Base-by-base conservation (phyloP, 768 basidiomycete species). In the Gloeophyllum trabeum region DNA sequence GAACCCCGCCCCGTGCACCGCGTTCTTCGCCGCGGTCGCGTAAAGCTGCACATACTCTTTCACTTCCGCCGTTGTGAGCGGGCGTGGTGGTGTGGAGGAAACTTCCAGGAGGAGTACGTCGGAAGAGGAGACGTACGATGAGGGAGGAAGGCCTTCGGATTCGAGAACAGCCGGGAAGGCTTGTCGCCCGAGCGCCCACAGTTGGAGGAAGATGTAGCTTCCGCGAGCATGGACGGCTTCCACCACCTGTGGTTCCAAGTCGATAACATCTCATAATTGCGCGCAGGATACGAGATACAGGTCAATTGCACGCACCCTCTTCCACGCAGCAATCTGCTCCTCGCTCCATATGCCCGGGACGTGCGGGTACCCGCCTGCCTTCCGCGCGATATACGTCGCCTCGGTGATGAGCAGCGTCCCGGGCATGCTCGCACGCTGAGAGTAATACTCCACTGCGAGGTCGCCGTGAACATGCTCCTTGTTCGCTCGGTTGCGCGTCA, bases 331-430 rank as follows among this genome's bases (percentile, higher is more conserved):
- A 6, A 67, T 56, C 44, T 73, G 70, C 24, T 66, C 63, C 6
- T 59, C 47, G 44, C 54, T 65, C 69, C 70, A 73, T 21, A 72
- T 64, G 4, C 71, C 71, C 12, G 70, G 70, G 59, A 57, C 26
- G 56, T 51, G 44, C 59, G 49, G 40, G 57, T 40, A 36, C 45
- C 63, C 56, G 43, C 62, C 48, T 43, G 60, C 57, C 23, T 46
- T 35, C 16, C 35, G 54, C 41, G 54, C 55, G 46, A 69, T 60
- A 43, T 61, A 54, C 6, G 66, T 72, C 1, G 61, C 73, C 50
- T 75, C 73, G 1, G 70, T 53, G 40, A 76, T 62, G 14, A 67
- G 50, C 12, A 73, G 57, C 1, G 66, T 64, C 3, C 70, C 70
- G 0, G 64, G 60, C 3, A 52, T 47, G 24, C 53, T 53, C 1